Percentiles rank a stretch among this genome's conserved stretches.
These are phyloP conservation scores for Linnemannia exigua DNA, from an alignment of 192 early-diverging fungal species.

Conservation along the genomic window DNA sequence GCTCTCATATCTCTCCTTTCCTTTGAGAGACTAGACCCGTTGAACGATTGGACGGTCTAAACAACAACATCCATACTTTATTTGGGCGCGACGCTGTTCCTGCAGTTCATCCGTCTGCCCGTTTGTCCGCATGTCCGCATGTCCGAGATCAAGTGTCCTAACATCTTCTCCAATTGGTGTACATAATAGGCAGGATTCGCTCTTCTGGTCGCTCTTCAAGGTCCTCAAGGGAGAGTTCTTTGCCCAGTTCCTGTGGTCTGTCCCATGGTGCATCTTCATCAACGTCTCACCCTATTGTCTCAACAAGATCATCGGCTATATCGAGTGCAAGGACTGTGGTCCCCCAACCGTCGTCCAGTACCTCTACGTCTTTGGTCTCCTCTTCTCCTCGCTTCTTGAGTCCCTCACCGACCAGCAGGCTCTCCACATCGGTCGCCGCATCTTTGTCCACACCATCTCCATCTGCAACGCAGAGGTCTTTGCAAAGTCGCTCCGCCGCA, in stretches of 20 bases:
- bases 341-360: constrained; percentile 55
- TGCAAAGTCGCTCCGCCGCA: constrained; percentile 63
- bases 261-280: constrained; percentile 44
- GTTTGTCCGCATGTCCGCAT: neutral
- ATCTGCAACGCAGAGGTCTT: constrained; percentile 65
- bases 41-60: neutral
- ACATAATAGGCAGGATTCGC: constrained; percentile 27
- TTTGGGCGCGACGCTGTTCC: constrained; percentile 11
- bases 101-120: neutral
- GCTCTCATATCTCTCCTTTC: neutral
- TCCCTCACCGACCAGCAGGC: constrained; percentile 65
- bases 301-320: constrained; percentile 55
- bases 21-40: neutral
- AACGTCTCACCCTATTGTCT: constrained; percentile 52
- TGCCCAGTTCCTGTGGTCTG: constrained; percentile 45
- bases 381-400: constrained; percentile 61
- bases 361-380: constrained; percentile 71
- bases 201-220: constrained; percentile 32
- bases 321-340: constrained; percentile 50
- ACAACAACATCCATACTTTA: constrained; percentile 2
- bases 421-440: constrained; percentile 74
- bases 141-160: neutral
- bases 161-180: neutral
- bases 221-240: constrained; percentile 47
- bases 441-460: constrained; percentile 70